A percentile compares a stretch with the other conserved stretches of the same genome.
Conservation (phyloP, 306 rosid species). For the Vigna trinervia region DNA sequence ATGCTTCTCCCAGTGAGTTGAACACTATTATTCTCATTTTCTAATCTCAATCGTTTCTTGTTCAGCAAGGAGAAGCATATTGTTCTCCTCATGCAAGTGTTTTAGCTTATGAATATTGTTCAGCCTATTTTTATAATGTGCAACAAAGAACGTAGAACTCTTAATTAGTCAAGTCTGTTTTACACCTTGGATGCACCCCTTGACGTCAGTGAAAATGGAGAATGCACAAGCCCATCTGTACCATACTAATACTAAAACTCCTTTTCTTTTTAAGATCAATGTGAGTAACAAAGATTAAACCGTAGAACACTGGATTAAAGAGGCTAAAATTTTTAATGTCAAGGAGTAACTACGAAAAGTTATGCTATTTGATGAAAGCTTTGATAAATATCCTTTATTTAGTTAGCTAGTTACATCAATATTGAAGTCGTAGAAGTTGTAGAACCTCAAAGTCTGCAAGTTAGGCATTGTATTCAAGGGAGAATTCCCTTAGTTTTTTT, state of each 20-base stretch:
- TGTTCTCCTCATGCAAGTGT: conserved; percentile 4
- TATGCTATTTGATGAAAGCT: background rate
- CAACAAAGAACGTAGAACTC: too few relatives aligned
- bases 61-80: conserved; percentile 18
- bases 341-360: background rate
- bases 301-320: background rate
- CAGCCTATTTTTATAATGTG: too few relatives aligned
- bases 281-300: background rate
- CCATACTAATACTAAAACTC: background rate
- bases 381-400: background rate
- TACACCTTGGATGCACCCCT: background rate
- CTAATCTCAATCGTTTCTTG: conserved; percentile 28
- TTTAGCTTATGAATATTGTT: too few relatives aligned
- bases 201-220: background rate
- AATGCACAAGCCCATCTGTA: conserved; percentile 13
- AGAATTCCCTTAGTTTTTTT: too few relatives aligned
- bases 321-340: background rate
- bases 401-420: background rate
- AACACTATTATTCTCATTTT: conserved; percentile 31
- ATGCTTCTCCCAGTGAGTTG: conserved; percentile 96
- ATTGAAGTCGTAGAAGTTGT: too few relatives aligned
- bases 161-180: background rate
- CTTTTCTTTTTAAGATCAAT: background rate
- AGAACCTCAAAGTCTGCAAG: too few relatives aligned
- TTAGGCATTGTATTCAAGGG: too few relatives aligned